Conservation (phyloP, 2,329 filamentous ascomycete species). For the Colletotrichum agaves region DNA sequence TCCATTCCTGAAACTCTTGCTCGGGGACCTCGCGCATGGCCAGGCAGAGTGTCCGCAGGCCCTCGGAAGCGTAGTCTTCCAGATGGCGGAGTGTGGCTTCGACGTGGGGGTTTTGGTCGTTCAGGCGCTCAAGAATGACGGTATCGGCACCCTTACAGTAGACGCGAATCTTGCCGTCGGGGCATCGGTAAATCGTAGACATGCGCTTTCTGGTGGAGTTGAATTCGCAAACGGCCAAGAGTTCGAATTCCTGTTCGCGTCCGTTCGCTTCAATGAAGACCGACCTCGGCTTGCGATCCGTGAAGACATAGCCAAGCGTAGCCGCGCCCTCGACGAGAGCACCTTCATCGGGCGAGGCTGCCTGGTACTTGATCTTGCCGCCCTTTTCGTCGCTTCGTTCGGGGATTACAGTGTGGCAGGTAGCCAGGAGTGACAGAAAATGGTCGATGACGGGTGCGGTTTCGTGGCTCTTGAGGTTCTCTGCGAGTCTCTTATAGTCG, state of each 20-base stretch:
- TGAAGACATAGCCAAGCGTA: slow-evolving; percentile 86
- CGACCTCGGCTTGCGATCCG: slow-evolving; percentile 86
- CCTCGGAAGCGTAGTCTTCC: slow-evolving; percentile 98
- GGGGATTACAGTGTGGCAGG: slow-evolving; percentile 97
- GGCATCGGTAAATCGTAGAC: slow-evolving; percentile 97
- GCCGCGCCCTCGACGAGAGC: slow-evolving; percentile 95
- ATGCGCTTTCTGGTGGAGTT: slow-evolving; percentile 98
- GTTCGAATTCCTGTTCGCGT: slow-evolving; percentile 82
- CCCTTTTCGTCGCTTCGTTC: slow-evolving; percentile 83
- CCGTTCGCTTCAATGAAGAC: slow-evolving; percentile 86
- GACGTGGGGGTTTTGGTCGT: slow-evolving; percentile 84
- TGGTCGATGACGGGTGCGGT: slow-evolving; percentile 72
- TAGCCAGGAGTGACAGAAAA: slow-evolving; percentile 86
- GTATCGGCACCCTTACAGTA: slow-evolving; percentile 99
- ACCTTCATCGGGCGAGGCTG: slow-evolving; percentile 95
- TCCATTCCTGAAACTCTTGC: slow-evolving; percentile 89
- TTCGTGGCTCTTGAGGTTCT: slow-evolving; percentile 72
- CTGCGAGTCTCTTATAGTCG: slow-evolving; percentile 79
- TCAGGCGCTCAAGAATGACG: slow-evolving; percentile 92
- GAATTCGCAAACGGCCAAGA: slow-evolving; percentile 98
- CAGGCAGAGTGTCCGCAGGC: slow-evolving; percentile 91
- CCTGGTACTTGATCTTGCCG: slow-evolving; percentile 94
- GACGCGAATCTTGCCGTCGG: slow-evolving; percentile 91
- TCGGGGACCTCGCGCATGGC: slow-evolving; percentile 95
- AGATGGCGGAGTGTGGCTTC: slow-evolving; percentile 92